Conservation (phyloP, 1,284 basidiomycete genomes). For the Ustilago crameri region DNA sequence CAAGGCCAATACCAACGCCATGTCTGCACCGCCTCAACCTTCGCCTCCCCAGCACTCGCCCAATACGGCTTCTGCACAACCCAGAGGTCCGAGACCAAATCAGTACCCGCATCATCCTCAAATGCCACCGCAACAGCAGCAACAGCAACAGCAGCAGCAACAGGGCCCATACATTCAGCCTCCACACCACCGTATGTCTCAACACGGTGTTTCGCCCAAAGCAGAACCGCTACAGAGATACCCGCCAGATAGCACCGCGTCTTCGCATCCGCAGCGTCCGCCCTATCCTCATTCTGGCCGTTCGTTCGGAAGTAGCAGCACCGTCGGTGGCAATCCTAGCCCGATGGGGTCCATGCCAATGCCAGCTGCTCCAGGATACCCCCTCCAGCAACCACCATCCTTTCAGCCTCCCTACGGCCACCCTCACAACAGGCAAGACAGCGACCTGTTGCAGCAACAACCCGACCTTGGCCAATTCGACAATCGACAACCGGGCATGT, state of each 20-base stretch:
- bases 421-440: constrained; percentile 10
- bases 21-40: constrained; percentile 13
- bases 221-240: constrained; percentile 10
- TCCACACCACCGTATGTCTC: constrained; percentile 26
- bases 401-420: constrained; percentile 27
- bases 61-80: constrained; percentile 2
- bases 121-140: constrained; percentile 22
- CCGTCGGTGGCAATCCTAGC: background rate
- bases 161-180: constrained; percentile 10
- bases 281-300: constrained; percentile 11
- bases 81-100: constrained; percentile 12
- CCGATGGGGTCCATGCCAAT: constrained; percentile 5
- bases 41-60: constrained; percentile 15
- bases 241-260: constrained; percentile 2
- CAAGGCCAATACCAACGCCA: constrained; percentile 43
- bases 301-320: constrained; percentile 28
- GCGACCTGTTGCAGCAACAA: constrained; percentile 18
- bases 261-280: constrained; percentile 18
- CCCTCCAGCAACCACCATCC: constrained; percentile 28
- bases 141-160: constrained; percentile 9
- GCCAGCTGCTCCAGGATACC: constrained; percentile 19
- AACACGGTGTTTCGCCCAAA: constrained; percentile 8
- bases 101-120: constrained; percentile 15
- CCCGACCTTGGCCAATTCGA: constrained; percentile 14
- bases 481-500: constrained; percentile 1